Evolutionary conservation across 2,329 filamentous ascomycete species (phyloP), one percentile per base, ranked within the genome.

Genomic region (Beauveria caledonica): DNA sequence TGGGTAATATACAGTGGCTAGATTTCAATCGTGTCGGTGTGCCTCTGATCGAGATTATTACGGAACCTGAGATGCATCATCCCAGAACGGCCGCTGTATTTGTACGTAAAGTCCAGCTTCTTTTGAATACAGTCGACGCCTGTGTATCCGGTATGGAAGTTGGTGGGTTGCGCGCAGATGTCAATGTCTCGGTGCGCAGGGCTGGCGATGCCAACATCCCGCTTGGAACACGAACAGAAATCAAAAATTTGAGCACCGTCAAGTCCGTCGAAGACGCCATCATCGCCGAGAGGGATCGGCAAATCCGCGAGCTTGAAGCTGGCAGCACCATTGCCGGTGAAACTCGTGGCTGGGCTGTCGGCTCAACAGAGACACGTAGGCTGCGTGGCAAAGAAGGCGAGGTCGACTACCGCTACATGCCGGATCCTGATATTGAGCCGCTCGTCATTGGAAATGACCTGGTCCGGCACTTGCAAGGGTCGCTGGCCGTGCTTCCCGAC

Each of bases 371-470:
- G 70, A 97, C 94, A 3, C 86, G 85, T 62, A 83, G 88, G 45
- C 77, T 99, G 48, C 84, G 94, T 68, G 91, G 91, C 27, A 99
- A 99, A 72, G 94, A 97, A 72, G 94, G 94, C 52, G 93, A 96
- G 70, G 92, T 97, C 6, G 94, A 99, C 73, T 99, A 99, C 73
- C 83, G 94, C 46, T 99, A 99, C 71, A 97, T 99, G 93, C 93
- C 94, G 0, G 94, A 99, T 71, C 90, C 94, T 5, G 94, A 99
- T 70, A 80, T 99, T 15, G 82, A 84, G 0, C 91, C 94, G 1
- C 78, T 99, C 1, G 71, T 92, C 2, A 88, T 99, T 62, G 86
- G 86, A 8, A 70, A 80, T 2, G 86, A 89, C 61, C 78, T 97
- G 0, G 77, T 97, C 5, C 69, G 78, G 5, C 78, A 86, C 64